Base-by-base conservation (phyloP, 1,284 basidiomycete species). In the Rhodotorula glutinis region DNA sequence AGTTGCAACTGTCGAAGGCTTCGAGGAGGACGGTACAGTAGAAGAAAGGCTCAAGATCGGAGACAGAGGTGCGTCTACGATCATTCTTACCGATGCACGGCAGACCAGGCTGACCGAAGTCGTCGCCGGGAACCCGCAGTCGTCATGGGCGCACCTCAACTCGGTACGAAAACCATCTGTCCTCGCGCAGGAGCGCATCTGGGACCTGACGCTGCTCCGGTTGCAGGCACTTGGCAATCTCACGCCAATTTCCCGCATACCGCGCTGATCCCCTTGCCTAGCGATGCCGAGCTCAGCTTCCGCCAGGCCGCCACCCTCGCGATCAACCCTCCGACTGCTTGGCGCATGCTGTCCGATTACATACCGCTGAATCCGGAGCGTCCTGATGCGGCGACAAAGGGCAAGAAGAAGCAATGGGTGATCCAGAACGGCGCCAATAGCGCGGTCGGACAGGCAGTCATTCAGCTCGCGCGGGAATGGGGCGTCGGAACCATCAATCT, bases 371-470 rank as follows among this genome's bases (percentile, higher is more conserved):
- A 84, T 61, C 79, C 82, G 58, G 88, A 85, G 0, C 88, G 90
- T 62, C 23, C 41, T 17, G 33, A 33, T 8, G 29, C 14, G 10
- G 21, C 41, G 4, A 33, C 14, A 23, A 43, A 53, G 44, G 29
- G 38, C 11, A 53, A 46, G 30, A 68, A 63, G 60, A 70, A 70
- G 46, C 71, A 67, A 30, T 91, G 87, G 85, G 81, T 92, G 10
- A 77, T 91, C 25, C 90, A 92, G 76, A 92, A 92, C 72, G 90
- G 88, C 23, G 89, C 89, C 2, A 92, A 92, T 74, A 89, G 88
- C 72, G 88, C 89, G n/a, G 76, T 77, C 25, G 76, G 76, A 27
- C 65, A 67, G 51, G 71, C 71, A 33, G 74, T 75, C 23, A 75
- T 77, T 38, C 75, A 76, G 63, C 63, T 77, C 2, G 72, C 72